These are phyloP conservation scores for Flaveria brownii DNA, from an alignment of 129 eudicot species.

Conservation along the genomic window DNA sequence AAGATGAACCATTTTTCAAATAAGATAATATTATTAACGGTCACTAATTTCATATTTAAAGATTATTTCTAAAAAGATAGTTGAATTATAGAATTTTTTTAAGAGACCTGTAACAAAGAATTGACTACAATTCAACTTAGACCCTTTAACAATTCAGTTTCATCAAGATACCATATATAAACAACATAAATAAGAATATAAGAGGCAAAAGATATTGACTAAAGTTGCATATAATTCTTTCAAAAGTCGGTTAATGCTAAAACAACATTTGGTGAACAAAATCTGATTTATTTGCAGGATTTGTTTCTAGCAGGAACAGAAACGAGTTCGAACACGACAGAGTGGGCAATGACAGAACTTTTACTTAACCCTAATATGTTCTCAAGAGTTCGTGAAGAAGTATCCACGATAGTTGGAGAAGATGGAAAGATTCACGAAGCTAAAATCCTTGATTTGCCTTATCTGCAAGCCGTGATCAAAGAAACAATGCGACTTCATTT, in stretches of 20 bases:
- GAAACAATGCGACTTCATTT: slow-evolving; percentile 8
- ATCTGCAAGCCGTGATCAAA: slow-evolving; percentile 1
- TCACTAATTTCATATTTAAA: no score
- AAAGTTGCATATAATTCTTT: neutral
- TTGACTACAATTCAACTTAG: no score
- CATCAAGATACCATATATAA: no score
- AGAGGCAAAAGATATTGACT: no score
- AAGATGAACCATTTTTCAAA: no score
- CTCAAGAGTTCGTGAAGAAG: slow-evolving; percentile 8
- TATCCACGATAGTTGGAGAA: neutral
- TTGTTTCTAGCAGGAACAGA: slow-evolving; percentile 5
- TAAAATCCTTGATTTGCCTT: neutral
- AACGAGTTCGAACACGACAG: slow-evolving; percentile 2
- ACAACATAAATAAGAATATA: no score
- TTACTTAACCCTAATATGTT: neutral
- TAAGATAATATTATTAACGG: no score
- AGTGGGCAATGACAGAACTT: neutral
- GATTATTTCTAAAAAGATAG: no score
- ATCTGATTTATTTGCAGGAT: neutral
- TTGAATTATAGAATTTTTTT: no score
- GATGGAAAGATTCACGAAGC: neutral
- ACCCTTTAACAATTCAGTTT: no score
- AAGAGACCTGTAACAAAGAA: no score
- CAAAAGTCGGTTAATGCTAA: neutral
- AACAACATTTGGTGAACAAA: neutral